phyloP scores from a whole-genome alignment of 768 basidiomycete genomes.

The Mrakia hoshinonis region DNA sequence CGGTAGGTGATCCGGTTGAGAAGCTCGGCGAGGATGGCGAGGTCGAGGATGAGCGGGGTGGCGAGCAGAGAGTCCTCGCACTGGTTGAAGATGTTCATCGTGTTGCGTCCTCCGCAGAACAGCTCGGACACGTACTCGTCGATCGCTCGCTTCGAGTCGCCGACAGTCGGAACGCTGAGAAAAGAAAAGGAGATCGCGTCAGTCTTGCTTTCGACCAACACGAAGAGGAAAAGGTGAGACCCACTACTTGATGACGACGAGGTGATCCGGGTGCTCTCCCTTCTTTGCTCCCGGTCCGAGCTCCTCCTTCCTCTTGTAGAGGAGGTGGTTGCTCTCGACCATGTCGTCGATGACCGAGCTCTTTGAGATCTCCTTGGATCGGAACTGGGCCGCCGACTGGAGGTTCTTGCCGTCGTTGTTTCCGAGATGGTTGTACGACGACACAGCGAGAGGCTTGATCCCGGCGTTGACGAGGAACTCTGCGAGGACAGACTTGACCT shows the following conservation, averaged over 20 bases:
- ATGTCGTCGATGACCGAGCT: slow-evolving; percentile 61
- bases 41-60: slow-evolving; percentile 88
- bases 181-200: not conserved
- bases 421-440: slow-evolving; percentile 96
- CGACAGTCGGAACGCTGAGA: slow-evolving; percentile 86
- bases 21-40: slow-evolving; percentile 85
- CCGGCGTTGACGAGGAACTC: slow-evolving; percentile 66
- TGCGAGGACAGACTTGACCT: slow-evolving; percentile 85
- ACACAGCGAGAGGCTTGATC: slow-evolving; percentile 69
- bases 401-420: slow-evolving; percentile 87
- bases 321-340: slow-evolving; percentile 79
- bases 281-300: slow-evolving; percentile 45
- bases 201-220: not conserved
- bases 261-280: slow-evolving; percentile 95
- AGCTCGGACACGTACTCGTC: slow-evolving; percentile 99
- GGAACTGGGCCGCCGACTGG: slow-evolving; percentile 83
- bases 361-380: slow-evolving; percentile 24
- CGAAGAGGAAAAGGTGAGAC: slow-evolving; percentile 10
- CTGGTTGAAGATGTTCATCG: slow-evolving; percentile 27
- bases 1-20: slow-evolving; percentile 89
- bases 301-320: slow-evolving; percentile 60
- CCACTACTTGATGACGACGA: slow-evolving; percentile 47
- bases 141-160: slow-evolving; percentile 97
- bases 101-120: slow-evolving; percentile 42
- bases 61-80: slow-evolving; percentile 82